phyloP scores from a whole-genome alignment of 345 rosid genomes.

The Anacardium occidentale region DNA sequence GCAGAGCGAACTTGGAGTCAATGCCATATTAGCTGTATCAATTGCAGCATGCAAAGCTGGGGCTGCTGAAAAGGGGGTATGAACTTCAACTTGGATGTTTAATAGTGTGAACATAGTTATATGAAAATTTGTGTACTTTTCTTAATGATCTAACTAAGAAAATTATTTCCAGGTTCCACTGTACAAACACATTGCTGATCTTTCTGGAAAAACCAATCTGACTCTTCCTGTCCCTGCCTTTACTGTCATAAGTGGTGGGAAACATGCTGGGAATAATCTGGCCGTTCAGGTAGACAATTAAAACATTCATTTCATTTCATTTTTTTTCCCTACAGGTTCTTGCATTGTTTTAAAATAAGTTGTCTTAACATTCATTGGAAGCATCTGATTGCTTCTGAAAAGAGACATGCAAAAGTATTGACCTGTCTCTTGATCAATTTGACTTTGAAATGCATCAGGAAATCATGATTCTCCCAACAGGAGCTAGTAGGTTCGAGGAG shows the following conservation, averaged over 20 bases:
- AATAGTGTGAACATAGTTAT: constrained; percentile 6
- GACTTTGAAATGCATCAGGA: constrained; percentile 51
- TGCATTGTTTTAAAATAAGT: not conserved
- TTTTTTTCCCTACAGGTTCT: not conserved
- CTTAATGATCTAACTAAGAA: constrained; percentile 22
- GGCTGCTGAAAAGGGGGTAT: constrained; percentile 95
- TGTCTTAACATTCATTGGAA: not conserved
- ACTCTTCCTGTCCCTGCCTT: constrained; percentile 93
- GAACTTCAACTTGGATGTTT: constrained; percentile 5
- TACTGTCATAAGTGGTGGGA: constrained; percentile 91
- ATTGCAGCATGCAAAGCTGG: constrained; percentile 99
- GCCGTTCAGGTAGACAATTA: constrained; percentile 74
- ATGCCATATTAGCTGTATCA: constrained; percentile 92
- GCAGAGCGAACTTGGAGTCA: constrained; percentile 89
- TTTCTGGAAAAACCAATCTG: constrained; percentile 61
- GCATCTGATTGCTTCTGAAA: constrained; percentile 1
- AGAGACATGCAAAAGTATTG: not conserved
- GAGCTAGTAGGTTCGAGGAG: constrained; percentile 90
- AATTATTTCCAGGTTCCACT: constrained; percentile 67
- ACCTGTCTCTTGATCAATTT: not conserved
- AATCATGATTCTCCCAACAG: constrained; percentile 85
- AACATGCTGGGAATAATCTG: constrained; percentile 76
- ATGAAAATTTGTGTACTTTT: not conserved
- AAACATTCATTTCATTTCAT: not conserved
- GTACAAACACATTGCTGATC: constrained; percentile 87